Conservation (phyloP, 768 basidiomycete genomes). For the Lactarius evosmus region DNA sequence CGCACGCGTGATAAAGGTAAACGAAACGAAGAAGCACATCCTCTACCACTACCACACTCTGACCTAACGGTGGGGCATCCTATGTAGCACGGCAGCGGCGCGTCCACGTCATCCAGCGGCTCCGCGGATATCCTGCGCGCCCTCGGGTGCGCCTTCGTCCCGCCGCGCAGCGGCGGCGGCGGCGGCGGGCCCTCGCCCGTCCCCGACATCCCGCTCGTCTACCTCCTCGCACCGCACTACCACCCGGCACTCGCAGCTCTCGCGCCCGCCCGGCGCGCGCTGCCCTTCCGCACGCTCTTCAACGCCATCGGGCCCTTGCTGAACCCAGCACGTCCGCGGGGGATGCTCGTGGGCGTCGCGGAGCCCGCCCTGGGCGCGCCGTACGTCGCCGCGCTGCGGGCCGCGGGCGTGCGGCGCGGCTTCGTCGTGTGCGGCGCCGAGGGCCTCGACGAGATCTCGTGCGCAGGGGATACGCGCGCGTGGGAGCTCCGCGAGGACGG, state of each 20-base stretch:
- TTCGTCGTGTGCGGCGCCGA: constrained; percentile 93
- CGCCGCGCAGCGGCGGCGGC: constrained; percentile 57
- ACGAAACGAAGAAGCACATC: constrained; percentile 31
- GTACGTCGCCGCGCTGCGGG: constrained; percentile 71
- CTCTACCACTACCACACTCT: neutral
- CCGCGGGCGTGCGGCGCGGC: constrained; percentile 76
- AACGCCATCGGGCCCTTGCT: constrained; percentile 92
- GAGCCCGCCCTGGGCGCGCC: constrained; percentile 74
- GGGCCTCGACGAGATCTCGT: constrained; percentile 91
- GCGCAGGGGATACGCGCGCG: constrained; percentile 81
- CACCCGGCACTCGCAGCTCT: constrained; percentile 82
- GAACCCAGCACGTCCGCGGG: constrained; percentile 81
- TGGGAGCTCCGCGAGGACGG: constrained; percentile 74
- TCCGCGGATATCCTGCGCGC: constrained; percentile 90
- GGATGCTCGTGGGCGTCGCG: constrained; percentile 91
- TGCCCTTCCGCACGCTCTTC: constrained; percentile 96
- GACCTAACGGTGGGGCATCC: neutral
- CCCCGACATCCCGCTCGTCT: constrained; percentile 74
- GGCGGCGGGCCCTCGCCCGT: constrained; percentile 56
- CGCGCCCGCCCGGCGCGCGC: constrained; percentile 76
- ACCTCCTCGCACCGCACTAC: constrained; percentile 92
- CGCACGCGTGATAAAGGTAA: constrained; percentile 83
- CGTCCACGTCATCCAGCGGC: constrained; percentile 92
- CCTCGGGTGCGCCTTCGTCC: constrained; percentile 71
- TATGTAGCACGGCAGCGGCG: constrained; percentile 84